Conservation (phyloP, 1,284 basidiomycete genomes). For the Spongispora temasekensis region DNA sequence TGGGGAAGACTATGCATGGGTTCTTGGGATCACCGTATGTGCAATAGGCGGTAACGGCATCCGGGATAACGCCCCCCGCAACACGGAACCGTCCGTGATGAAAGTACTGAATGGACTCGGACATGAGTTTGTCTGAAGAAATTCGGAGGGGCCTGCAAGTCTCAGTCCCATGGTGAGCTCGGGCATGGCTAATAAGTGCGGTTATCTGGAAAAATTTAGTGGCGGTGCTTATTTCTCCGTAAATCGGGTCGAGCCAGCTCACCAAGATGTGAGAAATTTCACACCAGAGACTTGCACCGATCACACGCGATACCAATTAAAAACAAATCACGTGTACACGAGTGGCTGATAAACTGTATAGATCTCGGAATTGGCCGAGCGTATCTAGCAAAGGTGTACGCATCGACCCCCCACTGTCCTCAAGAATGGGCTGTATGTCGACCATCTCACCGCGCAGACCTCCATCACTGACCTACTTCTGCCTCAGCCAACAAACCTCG, state of each 20-base stretch:
- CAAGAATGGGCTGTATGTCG: conserved; percentile 83
- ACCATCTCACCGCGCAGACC: conserved; percentile 11
- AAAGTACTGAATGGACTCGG: conserved; percentile 37
- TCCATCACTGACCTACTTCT: conserved; percentile 14
- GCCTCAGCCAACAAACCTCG: conserved; percentile 91
- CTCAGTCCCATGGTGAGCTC: too few relatives aligned
- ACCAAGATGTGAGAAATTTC: too few relatives aligned
- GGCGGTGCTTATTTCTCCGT: too few relatives aligned
- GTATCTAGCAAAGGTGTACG: conserved; percentile 19
- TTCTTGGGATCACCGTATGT: conserved; percentile 39
- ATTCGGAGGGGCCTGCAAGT: too few relatives aligned
- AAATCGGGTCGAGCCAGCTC: too few relatives aligned
- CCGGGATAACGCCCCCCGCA: conserved; percentile 39
- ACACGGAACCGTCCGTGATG: conserved; percentile 40
- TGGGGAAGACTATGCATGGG: conserved; percentile 43
- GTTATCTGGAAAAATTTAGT: too few relatives aligned
- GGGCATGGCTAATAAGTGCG: too few relatives aligned
- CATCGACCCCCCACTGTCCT: conserved; percentile 49
- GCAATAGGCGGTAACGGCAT: conserved; percentile 42
- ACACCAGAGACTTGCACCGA: too few relatives aligned
- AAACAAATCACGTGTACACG: neutral
- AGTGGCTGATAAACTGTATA: conserved; percentile 42
- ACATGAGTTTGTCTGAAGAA: too few relatives aligned
- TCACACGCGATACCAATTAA: too few relatives aligned
- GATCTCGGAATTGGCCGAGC: conserved; percentile 31